Base-by-base conservation (phyloP, 78 protist genomes). In the Mastigamoeba balamuthi region DNA sequence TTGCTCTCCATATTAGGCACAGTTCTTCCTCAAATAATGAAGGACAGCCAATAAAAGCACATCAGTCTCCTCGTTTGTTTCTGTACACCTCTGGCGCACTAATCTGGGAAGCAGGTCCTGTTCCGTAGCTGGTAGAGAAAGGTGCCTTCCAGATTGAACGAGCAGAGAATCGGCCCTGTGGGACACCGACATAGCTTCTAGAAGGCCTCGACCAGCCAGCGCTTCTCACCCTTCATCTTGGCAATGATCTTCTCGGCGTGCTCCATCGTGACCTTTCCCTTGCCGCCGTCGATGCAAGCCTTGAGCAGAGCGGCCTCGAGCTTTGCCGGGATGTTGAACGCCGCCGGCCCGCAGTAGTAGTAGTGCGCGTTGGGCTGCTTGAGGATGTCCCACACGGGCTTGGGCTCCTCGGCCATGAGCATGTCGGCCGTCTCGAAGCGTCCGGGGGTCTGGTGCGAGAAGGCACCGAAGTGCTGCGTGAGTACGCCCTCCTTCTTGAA, bases 391-490 rank as follows among this genome's bases (percentile, higher is more conserved):
- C 58, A 48, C 33, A 48, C 58, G 17, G 17, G 33, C 58, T 48
- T 17, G 58, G 58, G 58, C 33, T 48, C 33, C 58, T 48, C 58
- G 33, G 17, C 17, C 58, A 48, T 48, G 58, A 48, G 58, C 58
- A 48, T 25, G 58, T 48, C 58, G 17, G 17, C 58, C 58, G 58
- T 48, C 17, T 48, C 58, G 58, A 48, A 48, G 17, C 58, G 58
- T 17, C 17, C 17, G 58, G 58, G 58, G 58, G 17, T 17, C 17
- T 48, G 58, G 58, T 48, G 81, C 10, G 91, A 83, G 82, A 90
- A 93, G 36, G 94, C 94, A 17, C 83, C 39, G 3, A 67, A 36
- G 37, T 83, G 67, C 23, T 52, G 23, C 9, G 74, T 44, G 17
- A 81, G 25, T n/a, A 74, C 29, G 8, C 92, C 92, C n/a, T 27